Evolutionary conservation across 176 grass and related monocot species (phyloP).

Genomic region (Oryza glaberrima): DNA sequence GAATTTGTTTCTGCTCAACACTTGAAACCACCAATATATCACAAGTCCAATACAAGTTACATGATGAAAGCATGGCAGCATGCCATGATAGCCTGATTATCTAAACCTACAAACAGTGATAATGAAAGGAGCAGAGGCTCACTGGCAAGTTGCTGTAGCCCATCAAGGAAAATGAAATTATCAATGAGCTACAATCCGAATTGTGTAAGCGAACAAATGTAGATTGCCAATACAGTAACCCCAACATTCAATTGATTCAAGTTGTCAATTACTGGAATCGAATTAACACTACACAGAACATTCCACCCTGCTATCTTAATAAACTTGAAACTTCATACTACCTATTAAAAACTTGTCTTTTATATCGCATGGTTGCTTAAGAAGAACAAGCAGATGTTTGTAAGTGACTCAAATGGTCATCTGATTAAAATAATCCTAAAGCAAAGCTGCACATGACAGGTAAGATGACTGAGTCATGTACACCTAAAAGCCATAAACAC

Average conservation of each 20-base stretch:
- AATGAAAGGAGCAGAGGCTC: conserved; percentile 1
- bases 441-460: neutral
- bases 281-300: conserved; percentile 3
- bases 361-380: neutral
- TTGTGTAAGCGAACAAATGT: conserved; percentile 6
- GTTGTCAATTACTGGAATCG: conserved; percentile 1
- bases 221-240: neutral
- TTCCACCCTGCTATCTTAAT: neutral
- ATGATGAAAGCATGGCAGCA: neutral
- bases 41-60: conserved; percentile 10
- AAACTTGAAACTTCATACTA: neutral
- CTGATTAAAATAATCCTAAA: conserved; percentile 33
- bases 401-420: conserved; percentile 6
- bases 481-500: conserved; percentile 24
- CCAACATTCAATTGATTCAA: neutral
- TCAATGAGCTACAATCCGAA: neutral
- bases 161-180: neutral
- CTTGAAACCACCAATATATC: neutral
- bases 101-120: neutral
- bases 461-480: conserved; percentile 7
- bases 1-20: conserved; percentile 1
- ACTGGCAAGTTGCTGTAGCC: conserved; percentile 9
- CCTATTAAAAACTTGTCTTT: conserved; percentile 28
- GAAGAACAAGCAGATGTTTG: conserved; percentile 29
- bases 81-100: neutral